phyloP scores from a whole-genome alignment of 768 basidiomycete genomes.

The Suillus placidus region DNA sequence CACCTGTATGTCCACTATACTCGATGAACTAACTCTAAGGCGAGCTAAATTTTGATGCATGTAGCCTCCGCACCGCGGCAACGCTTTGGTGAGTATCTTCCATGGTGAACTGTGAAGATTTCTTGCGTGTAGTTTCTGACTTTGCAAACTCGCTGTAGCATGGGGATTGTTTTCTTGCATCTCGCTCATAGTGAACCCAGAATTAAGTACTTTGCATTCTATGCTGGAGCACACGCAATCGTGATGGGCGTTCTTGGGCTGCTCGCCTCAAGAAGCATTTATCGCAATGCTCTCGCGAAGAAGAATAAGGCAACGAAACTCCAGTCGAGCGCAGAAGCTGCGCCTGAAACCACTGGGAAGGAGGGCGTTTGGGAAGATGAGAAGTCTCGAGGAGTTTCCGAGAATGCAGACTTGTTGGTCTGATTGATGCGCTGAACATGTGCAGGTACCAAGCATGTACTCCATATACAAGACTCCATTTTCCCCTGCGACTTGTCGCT shows the following conservation, averaged over 20 bases:
- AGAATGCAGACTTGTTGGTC: neutral
- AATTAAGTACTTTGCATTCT: constrained; percentile 4
- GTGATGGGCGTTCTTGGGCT: neutral
- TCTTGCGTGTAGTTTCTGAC: neutral
- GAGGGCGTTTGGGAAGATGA: neutral
- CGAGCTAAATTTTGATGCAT: neutral
- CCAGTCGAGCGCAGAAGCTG: neutral
- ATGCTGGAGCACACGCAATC: neutral
- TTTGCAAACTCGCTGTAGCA: neutral
- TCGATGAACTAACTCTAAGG: neutral
- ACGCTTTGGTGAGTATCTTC: neutral
- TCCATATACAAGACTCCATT: neutral
- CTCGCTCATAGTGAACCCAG: neutral
- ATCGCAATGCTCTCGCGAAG: neutral
- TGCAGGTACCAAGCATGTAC: neutral
- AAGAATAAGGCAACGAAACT: neutral
- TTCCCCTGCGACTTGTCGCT: neutral
- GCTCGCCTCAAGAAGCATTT: neutral
- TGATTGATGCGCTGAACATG: neutral
- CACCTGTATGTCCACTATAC: neutral
- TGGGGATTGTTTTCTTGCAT: neutral
- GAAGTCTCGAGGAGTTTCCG: neutral
- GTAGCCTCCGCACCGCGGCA: neutral
- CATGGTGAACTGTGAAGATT: neutral
- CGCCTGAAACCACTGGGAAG: neutral